phyloP scores from a whole-genome alignment of 139 green algal species.

The Chlamydomonas asymmetrica region DNA sequence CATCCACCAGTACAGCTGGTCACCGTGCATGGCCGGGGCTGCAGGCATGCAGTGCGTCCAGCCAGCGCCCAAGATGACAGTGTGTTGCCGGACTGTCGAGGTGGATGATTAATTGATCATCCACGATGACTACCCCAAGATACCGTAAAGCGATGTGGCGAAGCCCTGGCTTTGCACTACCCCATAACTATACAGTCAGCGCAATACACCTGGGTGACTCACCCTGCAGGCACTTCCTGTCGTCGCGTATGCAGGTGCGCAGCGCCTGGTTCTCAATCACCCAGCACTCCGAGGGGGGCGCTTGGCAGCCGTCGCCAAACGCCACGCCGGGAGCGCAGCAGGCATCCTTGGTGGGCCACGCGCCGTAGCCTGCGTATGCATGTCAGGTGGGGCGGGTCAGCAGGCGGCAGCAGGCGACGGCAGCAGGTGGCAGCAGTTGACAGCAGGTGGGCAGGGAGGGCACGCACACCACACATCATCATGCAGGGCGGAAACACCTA shows the following conservation, averaged over 20 bases:
- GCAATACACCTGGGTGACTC: not conserved
- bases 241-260: conserved; percentile 46
- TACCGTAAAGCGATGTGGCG: not conserved
- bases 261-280: conserved; percentile 42
- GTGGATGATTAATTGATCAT: not conserved
- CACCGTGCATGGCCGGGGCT: no score
- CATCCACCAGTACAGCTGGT: not conserved
- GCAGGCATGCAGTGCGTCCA: not conserved
- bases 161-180: not conserved
- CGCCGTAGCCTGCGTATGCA: conserved; percentile 34
- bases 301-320: conserved; percentile 46
- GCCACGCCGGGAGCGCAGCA: conserved; percentile 38
- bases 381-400: not conserved
- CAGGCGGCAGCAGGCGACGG: no score
- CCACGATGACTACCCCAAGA: not conserved
- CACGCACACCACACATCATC: no score
- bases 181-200: not conserved
- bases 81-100: not conserved
- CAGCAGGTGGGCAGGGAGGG: no score
- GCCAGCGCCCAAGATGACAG: not conserved
- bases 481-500: no score
- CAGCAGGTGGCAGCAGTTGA: no score
- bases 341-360: conserved; percentile 27
- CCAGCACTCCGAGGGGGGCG: conserved; percentile 36
- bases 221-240: conserved; percentile 62